Evolutionary conservation across 169 alveolate species (phyloP).

Genomic region (Amoebophrya sp.): DNA sequence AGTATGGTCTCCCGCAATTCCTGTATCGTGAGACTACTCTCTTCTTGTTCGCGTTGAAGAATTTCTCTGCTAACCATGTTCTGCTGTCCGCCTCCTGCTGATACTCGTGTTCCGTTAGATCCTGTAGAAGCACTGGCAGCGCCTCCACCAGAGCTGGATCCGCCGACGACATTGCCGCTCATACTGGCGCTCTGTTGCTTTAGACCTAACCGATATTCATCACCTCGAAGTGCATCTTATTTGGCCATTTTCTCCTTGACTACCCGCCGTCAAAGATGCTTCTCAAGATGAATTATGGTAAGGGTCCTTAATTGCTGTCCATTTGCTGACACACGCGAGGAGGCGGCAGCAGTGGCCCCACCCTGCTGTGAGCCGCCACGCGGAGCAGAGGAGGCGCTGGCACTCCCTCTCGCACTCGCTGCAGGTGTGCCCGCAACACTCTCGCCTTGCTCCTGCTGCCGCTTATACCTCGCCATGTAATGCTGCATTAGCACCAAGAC

Average conservation of each 20-base stretch:
- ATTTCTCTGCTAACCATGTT: not conserved
- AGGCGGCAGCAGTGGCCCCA: not conserved
- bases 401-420: not conserved
- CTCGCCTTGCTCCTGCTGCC: not conserved
- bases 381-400: not conserved
- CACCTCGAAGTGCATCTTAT: too few species aligned
- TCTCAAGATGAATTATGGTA: too few species aligned
- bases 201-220: too few species aligned
- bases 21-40: not conserved
- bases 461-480: not conserved
- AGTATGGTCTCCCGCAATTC: constrained; percentile 26
- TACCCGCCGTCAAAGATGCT: too few species aligned
- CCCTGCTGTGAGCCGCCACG: not conserved
- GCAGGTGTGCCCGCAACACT: not conserved
- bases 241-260: too few species aligned
- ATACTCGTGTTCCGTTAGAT: too few species aligned
- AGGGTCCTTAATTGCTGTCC: too few species aligned
- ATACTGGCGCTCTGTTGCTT: too few species aligned
- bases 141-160: too few species aligned
- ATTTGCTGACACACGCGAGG: not conserved
- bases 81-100: not conserved
- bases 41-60: not conserved
- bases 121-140: too few species aligned
- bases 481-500: not conserved
- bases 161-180: too few species aligned